A percentile compares a stretch with the other conserved stretches of the same genome.
phyloP scores from a whole-genome alignment of 257 asterid species.

The Solanum gracilifrons region DNA sequence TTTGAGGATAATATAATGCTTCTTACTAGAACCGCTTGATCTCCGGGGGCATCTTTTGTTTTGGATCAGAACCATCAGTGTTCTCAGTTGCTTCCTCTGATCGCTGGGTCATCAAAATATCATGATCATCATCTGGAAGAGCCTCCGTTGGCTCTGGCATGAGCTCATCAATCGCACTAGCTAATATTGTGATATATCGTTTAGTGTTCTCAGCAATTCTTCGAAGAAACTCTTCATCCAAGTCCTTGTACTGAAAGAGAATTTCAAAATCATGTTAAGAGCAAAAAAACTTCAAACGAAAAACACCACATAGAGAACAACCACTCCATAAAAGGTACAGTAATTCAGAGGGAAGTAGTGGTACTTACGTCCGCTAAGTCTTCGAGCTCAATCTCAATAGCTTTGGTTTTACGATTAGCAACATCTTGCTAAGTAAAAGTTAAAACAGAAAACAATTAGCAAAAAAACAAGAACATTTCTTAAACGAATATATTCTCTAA shows the following conservation, averaged over 20 bases:
- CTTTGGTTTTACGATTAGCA: constrained; percentile 75
- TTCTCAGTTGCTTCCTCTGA: constrained; percentile 54
- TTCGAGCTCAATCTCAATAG: constrained; percentile 79
- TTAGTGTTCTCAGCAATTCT: constrained; percentile 74
- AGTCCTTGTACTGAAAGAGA: constrained; percentile 51
- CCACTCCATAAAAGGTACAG: neutral
- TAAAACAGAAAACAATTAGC: neutral
- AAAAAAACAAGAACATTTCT: neutral
- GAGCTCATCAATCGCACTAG: constrained; percentile 82
- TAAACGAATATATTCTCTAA: neutral
- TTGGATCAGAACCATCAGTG: constrained; percentile 58
- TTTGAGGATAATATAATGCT: neutral
- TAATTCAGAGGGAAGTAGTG: neutral
- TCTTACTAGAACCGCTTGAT: constrained; percentile 80
- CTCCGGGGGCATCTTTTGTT: constrained; percentile 79
- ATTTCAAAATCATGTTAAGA: neutral
- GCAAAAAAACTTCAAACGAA: neutral
- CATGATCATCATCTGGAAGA: constrained; percentile 75
- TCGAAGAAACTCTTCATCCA: constrained; percentile 76
- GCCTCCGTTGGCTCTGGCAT: constrained; percentile 91
- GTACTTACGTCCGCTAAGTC: constrained; percentile 53
- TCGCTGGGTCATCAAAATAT: constrained; percentile 81
- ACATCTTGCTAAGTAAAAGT: constrained; percentile 67
- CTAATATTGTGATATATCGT: constrained; percentile 65
- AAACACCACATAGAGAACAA: neutral